Percentiles rank a stretch among this genome's conserved stretches.
Evolutionary conservation across 1,284 basidiomycete genomes (phyloP).

Genomic region (Apiotrichum akiyoshidainum): DNA sequence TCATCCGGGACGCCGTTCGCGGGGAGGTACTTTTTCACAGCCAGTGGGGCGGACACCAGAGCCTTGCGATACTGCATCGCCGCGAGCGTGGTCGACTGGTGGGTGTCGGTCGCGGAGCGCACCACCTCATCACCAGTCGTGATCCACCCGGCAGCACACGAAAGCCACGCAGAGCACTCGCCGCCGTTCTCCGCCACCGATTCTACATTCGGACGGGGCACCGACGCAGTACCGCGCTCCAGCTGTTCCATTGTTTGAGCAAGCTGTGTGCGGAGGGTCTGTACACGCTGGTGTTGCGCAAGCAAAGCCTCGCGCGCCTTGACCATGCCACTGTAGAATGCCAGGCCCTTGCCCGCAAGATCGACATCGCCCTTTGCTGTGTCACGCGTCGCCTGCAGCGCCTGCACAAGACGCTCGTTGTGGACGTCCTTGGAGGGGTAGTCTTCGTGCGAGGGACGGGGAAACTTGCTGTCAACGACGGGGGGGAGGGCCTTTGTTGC

Average conservation of each 20-base stretch:
- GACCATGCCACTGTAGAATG: constrained; percentile 28
- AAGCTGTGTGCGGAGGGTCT: constrained; percentile 12
- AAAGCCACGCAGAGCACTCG: constrained; percentile 17
- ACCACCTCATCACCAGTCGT: constrained; percentile 11
- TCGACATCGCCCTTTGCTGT: constrained; percentile 18
- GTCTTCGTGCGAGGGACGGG: constrained; percentile 28
- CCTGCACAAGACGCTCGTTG: constrained; percentile 16
- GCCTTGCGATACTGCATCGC: constrained; percentile 25
- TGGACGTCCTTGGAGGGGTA: constrained; percentile 31
- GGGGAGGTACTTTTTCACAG: constrained; percentile 12
- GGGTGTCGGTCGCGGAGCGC: constrained; percentile 9
- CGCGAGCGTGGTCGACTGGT: constrained; percentile 16
- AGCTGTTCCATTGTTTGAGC: constrained; percentile 4
- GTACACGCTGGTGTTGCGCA: constrained; percentile 11
- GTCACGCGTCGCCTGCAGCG: constrained; percentile 9
- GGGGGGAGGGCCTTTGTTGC: constrained; percentile 19
- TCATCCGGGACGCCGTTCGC: constrained; percentile 13
- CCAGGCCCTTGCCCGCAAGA: constrained; percentile 17
- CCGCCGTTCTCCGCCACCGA: constrained; percentile 6
- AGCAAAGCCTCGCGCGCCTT: constrained; percentile 16
- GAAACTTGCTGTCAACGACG: constrained; percentile 22
- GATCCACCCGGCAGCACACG: constrained; percentile 10
- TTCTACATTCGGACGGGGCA: constrained; percentile 16
- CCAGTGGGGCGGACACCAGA: constrained; percentile 11
- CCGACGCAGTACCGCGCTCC: constrained; percentile 4